A percentile compares a stretch with the other conserved stretches of the same genome.
These are phyloP conservation scores for Euphorbia neoarborescens DNA, from an alignment of 441 rosid species.

Conservation along the genomic window DNA sequence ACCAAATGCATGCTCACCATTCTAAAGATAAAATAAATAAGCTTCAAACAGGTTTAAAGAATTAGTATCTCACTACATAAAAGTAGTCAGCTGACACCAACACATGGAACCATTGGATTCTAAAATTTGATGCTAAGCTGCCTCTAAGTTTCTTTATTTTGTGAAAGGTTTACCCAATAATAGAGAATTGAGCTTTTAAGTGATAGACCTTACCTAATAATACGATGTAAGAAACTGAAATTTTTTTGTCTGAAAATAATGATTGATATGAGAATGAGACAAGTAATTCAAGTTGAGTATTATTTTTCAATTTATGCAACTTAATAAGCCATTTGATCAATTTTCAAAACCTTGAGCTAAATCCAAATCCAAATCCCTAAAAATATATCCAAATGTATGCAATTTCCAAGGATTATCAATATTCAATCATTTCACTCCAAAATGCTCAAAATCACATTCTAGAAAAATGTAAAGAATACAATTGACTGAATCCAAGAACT, in stretches of 20 bases:
- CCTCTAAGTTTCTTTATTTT: too few species aligned
- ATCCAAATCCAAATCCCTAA: too few species aligned
- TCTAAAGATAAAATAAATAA: background rate
- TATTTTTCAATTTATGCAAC: background rate
- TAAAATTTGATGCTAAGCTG: background rate
- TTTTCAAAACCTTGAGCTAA: too few species aligned
- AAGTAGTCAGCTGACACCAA: background rate
- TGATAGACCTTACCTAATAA: background rate
- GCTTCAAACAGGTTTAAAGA: background rate
- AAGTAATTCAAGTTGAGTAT: background rate
- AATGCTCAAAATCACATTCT: too few species aligned
- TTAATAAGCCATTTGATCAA: too few species aligned
- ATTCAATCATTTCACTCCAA: too few species aligned
- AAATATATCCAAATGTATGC: too few species aligned
- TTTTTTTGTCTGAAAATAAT: background rate
- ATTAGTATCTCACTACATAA: background rate
- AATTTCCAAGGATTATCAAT: too few species aligned
- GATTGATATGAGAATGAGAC: background rate
- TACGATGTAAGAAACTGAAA: background rate
- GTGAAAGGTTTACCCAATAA: background rate
- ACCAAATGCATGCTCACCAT: background rate
- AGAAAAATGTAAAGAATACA: too few species aligned
- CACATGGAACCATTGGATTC: background rate
- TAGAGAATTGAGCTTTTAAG: background rate
- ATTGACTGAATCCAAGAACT: too few species aligned